A percentile compares a stretch with the other conserved stretches of the same genome.
phyloP scores from a whole-genome alignment of 208 protist species.

The Blechomonas ayalai region DNA sequence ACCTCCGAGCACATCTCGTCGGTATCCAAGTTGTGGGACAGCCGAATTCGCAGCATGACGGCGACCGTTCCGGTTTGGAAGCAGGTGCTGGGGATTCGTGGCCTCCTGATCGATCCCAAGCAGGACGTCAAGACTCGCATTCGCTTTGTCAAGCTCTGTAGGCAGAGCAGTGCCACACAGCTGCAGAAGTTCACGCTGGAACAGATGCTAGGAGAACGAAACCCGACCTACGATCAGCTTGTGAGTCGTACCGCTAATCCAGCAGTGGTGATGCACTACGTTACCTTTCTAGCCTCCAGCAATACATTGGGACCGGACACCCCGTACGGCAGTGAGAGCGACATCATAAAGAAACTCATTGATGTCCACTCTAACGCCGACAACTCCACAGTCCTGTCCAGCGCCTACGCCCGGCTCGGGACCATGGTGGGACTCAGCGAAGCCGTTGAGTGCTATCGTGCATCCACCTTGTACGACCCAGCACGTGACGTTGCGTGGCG shows the following conservation, averaged over 20 bases:
- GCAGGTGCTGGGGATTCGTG: constrained; percentile 91
- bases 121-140: constrained; percentile 94
- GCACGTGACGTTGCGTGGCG: constrained; percentile 82
- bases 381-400: constrained; percentile 48
- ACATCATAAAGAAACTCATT: constrained; percentile 79
- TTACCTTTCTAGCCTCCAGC: constrained; percentile 64
- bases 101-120: constrained; percentile 87
- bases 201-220: constrained; percentile 50
- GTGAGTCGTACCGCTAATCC: constrained; percentile 59
- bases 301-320: constrained; percentile 42
- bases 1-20: constrained; percentile 69
- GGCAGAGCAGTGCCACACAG: constrained; percentile 65
- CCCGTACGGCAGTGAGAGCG: constrained; percentile 59
- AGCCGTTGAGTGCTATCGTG: constrained; percentile 69
- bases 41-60: constrained; percentile 88
- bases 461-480: constrained; percentile 68
- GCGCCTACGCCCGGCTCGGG: constrained; percentile 72
- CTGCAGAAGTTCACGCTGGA: constrained; percentile 72
- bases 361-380: constrained; percentile 73
- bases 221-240: constrained; percentile 68
- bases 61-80: constrained; percentile 95
- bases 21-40: constrained; percentile 84
- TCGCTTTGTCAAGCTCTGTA: constrained; percentile 96
- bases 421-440: constrained; percentile 43
- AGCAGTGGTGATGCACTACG: constrained; percentile 81